A percentile compares a stretch with the other conserved stretches of the same genome.
Conservation (phyloP, 305 asterid genomes). For the Ilex paraguariensis region DNA sequence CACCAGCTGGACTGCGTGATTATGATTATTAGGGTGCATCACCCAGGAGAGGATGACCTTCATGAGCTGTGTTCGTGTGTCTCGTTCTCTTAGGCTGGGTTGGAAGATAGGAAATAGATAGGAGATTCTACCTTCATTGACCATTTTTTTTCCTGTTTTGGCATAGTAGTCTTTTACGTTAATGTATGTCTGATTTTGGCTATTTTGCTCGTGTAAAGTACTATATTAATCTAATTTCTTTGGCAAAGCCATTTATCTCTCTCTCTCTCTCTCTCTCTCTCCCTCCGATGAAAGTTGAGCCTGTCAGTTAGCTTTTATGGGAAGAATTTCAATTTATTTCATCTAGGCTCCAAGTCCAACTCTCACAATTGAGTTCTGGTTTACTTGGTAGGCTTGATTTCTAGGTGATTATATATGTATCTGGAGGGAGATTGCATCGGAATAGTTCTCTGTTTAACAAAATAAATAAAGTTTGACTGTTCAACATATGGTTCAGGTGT, state of each 20-base stretch:
- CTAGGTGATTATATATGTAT: no score
- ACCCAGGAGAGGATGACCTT: conserved; percentile 24
- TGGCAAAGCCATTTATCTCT: not conserved
- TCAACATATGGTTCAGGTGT: no score
- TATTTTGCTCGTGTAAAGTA: not conserved
- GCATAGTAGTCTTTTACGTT: not conserved
- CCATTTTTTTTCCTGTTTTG: not conserved
- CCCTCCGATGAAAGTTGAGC: no score
- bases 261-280: not conserved
- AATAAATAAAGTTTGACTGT: no score
- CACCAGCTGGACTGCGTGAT: conserved; percentile 10
- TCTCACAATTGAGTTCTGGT: no score
- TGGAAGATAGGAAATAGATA: conserved; percentile 17
- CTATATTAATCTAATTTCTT: not conserved
- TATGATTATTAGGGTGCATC: conserved; percentile 16
- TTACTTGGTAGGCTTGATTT: no score
- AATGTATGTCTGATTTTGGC: not conserved
- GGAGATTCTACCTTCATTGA: conserved; percentile 17
- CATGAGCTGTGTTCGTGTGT: conserved; percentile 14
- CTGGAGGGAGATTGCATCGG: no score
- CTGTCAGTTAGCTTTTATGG: no score
- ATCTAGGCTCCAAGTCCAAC: no score
- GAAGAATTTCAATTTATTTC: no score
- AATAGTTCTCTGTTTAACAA: no score
- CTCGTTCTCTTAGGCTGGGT: conserved; percentile 22